Evolutionary conservation across 2,329 filamentous ascomycete genomes (phyloP), one percentile per base, ranked within the genome.

Genomic region (Plenodomus tracheiphilus): DNA sequence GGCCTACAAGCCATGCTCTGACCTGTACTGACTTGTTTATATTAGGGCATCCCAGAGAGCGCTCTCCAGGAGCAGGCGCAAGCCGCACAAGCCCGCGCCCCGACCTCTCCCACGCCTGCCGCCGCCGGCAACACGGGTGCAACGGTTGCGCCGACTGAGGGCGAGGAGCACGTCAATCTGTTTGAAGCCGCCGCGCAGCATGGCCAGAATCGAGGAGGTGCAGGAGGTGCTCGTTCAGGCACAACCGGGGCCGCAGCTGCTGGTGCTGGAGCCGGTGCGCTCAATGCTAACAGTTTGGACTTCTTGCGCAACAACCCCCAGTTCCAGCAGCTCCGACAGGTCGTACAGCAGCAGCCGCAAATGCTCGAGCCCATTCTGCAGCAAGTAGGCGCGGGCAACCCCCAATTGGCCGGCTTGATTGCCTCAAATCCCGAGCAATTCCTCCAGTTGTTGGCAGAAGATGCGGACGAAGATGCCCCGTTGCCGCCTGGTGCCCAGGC

Each of bases 301-400:
- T 97, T 96, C 73, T 80, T 99, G 47, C 87, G 94, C 67, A 90
- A 92, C 74, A 97, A 97, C 73, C 87, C 92, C 19, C 93, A 97
- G 74, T 99, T 99, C 77, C 94, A 97, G 77, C 94, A 99, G 76
- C 84, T 99, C 51, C 88, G 94, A 56, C 92, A 97, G 76, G 87
- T 99, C 18, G 93, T 99, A 38, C 94, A 99, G 76, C 92, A 97
- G 74, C 90, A 97, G 72, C 94, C 94, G 16, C 89, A 94, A 72
- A 99, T 99, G 94, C 86, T 99, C 18, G 94, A 99, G 78, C 93
- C 94, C 6, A 97, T 99, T 61, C 80, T 99, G 47, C 93, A 97
- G 75, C 92, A 97, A 75, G 90, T 99, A 32, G 92, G 91, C 30
- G 88, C 91, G 18, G 93, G 93, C 20, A 99, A 99, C 77, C 94